These are phyloP conservation scores for Clitocybe nebularis DNA, from an alignment of 1,284 basidiomycete genomes.

Conservation along the genomic window DNA sequence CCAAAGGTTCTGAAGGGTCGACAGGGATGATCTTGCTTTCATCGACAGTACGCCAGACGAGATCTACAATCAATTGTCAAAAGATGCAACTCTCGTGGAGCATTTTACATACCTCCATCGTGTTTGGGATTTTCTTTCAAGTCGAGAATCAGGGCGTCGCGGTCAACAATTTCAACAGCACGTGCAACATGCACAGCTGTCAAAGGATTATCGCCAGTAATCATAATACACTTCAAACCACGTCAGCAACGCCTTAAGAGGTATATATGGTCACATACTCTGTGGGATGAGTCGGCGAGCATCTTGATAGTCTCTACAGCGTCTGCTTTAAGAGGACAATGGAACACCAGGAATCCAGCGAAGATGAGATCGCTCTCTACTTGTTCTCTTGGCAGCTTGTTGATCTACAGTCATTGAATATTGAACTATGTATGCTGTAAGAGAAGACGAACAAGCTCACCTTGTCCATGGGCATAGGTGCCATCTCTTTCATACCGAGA, in stretches of 20 bases:
- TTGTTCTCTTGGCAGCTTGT: conserved; percentile 73
- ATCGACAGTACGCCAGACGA: conserved; percentile 92
- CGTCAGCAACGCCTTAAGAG: conserved; percentile 7
- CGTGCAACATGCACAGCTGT: conserved; percentile 92
- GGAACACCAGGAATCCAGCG: conserved; percentile 93
- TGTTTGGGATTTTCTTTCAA: conserved; percentile 75
- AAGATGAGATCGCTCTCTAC: conserved; percentile 80
- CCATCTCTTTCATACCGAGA: conserved; percentile 81
- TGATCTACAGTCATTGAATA: conserved; percentile 56
- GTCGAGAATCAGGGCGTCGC: conserved; percentile 89
- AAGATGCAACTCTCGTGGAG: not conserved
- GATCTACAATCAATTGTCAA: conserved; percentile 40
- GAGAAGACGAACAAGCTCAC: no score
- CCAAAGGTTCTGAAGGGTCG: conserved; percentile 73
- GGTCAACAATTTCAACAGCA: conserved; percentile 94
- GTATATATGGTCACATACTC: conserved; percentile 50
- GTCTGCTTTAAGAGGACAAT: conserved; percentile 93
- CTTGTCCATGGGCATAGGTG: conserved; percentile 25
- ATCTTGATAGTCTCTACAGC: conserved; percentile 87
- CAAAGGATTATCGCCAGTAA: conserved; percentile 94
- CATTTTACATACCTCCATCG: conserved; percentile 54
- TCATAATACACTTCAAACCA: conserved; percentile 82
- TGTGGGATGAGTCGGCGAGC: conserved; percentile 90
- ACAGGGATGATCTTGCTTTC: conserved; percentile 85
- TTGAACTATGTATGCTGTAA: no score